A percentile compares a stretch with the other conserved stretches of the same genome.
Evolutionary conservation across 768 basidiomycete species (phyloP).

Genomic region (Flagelloscypha sp.): DNA sequence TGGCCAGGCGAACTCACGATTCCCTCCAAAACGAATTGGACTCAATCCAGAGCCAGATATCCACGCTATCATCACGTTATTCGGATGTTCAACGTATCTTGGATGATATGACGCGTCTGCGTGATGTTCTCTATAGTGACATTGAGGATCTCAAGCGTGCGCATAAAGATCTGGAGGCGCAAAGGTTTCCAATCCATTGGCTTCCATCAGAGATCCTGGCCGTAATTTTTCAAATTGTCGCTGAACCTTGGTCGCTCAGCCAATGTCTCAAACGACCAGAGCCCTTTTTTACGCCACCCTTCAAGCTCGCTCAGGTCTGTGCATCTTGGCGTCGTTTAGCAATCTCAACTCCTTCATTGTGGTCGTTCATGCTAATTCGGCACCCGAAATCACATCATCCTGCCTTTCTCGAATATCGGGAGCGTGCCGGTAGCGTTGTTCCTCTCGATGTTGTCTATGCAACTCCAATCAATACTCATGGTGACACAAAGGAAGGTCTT

Average conservation of each 20-base stretch:
- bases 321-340: conserved; percentile 1
- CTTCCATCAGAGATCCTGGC: conserved; percentile 41
- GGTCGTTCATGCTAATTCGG: background rate
- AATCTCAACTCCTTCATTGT: background rate
- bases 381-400: no score
- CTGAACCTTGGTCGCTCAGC: no score
- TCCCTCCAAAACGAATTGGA: conserved; percentile 29
- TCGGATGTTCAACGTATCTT: conserved; percentile 32
- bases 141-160: conserved; percentile 21
- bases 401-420: background rate
- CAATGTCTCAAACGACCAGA: no score
- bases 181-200: conserved; percentile 40
- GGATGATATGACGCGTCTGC: conserved; percentile 29
- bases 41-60: conserved; percentile 29
- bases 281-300: conserved; percentile 9
- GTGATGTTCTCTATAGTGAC: conserved; percentile 26
- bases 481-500: background rate
- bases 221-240: conserved; percentile 38
- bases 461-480: background rate
- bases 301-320: background rate
- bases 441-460: no score
- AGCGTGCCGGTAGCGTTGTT: no score
- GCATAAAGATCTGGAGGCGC: conserved; percentile 26
- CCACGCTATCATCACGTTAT: conserved; percentile 27
- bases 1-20: conserved; percentile 17